These are phyloP conservation scores for Eimeria nieschulzi DNA, from an alignment of 169 alveolate genomes.

Conservation along the genomic window DNA sequence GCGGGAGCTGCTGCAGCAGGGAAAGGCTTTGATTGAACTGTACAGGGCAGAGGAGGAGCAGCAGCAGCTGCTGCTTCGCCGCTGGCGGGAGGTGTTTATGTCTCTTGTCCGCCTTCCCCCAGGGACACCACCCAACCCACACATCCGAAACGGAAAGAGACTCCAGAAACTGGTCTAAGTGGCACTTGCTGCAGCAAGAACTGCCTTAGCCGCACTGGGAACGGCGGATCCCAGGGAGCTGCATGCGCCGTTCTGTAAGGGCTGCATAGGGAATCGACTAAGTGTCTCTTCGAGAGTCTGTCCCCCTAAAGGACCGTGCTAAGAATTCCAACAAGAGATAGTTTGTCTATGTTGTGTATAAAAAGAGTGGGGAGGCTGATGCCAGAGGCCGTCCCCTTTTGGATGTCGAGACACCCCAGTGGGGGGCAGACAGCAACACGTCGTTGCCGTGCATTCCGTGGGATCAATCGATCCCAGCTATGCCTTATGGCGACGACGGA, in stretches of 20 bases:
- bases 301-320: too few species aligned
- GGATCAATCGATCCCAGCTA: not conserved
- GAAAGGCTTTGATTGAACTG: constrained; percentile 7
- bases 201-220: too few species aligned
- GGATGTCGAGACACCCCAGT: too few species aligned
- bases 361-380: too few species aligned
- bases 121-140: constrained; percentile 42
- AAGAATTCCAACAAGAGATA: too few species aligned
- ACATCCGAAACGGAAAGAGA: constrained; percentile 45
- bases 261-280: too few species aligned
- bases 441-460: not conserved
- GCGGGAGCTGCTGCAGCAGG: constrained; percentile 55
- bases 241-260: too few species aligned
- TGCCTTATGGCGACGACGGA: not conserved
- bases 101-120: constrained; percentile 36
- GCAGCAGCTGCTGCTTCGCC: constrained; percentile 38
- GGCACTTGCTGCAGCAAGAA: not conserved
- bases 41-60: constrained; percentile 28
- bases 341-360: too few species aligned
- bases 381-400: too few species aligned
- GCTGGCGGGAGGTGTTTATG: constrained; percentile 19
- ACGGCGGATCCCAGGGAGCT: too few species aligned
- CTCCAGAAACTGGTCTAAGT: constrained; percentile 12
- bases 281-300: too few species aligned
- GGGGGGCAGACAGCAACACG: too few species aligned